Percentiles rank a stretch among this genome's conserved stretches.
These are phyloP conservation scores for Phytopythium vexans DNA, from an alignment of 352 stramenopile species.

Conservation along the genomic window DNA sequence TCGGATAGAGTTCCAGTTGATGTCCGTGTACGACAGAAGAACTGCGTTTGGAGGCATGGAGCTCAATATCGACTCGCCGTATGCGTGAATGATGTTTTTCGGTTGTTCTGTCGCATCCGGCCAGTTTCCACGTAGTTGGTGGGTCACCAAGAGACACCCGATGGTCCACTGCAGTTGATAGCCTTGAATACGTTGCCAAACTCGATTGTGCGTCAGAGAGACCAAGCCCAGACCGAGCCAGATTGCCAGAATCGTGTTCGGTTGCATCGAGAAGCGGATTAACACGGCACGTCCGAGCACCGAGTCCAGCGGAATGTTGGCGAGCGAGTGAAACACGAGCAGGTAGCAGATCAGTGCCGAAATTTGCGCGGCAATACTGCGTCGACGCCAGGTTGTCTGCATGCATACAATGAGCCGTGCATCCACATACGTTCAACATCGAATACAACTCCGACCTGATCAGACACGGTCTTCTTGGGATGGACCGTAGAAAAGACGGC, in stretches of 20 bases:
- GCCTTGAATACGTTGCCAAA: not conserved
- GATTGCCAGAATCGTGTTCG: slow-evolving; percentile 85
- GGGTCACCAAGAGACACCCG: slow-evolving; percentile 7
- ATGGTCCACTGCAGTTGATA: not conserved
- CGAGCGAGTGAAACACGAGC: slow-evolving; percentile 88
- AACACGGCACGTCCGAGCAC: slow-evolving; percentile 88
- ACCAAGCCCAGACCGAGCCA: slow-evolving; percentile 70
- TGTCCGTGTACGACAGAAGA: slow-evolving; percentile 79
- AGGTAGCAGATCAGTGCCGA: slow-evolving; percentile 76
- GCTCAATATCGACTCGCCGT: slow-evolving; percentile 41
- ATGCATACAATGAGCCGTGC: not conserved
- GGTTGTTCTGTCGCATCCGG: not conserved
- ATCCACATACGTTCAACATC: no score
- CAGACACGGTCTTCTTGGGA: not conserved
- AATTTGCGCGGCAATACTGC: slow-evolving; percentile 29
- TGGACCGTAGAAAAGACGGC: slow-evolving; percentile 3
- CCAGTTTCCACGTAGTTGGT: slow-evolving; percentile 13
- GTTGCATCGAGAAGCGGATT: slow-evolving; percentile 88
- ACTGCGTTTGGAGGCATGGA: slow-evolving; percentile 37
- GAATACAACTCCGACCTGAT: no score
- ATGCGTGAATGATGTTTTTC: slow-evolving; percentile 30
- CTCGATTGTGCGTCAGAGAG: slow-evolving; percentile 2
- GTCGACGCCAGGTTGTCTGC: slow-evolving; percentile 3
- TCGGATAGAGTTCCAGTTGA: slow-evolving; percentile 80
- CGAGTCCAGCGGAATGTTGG: slow-evolving; percentile 89